Evolutionary conservation across 768 basidiomycete genomes (phyloP), one percentile per base, ranked within the genome.

Genomic region (Glaciozyma antarctica): DNA sequence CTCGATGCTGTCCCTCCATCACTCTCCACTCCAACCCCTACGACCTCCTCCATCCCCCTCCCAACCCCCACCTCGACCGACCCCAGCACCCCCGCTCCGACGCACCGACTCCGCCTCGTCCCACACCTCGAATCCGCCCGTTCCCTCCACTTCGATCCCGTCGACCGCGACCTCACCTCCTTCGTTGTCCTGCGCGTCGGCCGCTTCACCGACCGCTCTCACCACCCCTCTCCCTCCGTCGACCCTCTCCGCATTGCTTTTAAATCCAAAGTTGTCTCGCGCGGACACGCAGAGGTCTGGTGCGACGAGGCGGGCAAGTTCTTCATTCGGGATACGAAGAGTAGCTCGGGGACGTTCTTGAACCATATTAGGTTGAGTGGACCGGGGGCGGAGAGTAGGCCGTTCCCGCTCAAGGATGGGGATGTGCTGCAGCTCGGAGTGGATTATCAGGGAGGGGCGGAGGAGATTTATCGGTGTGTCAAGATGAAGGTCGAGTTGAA

Each of bases 231-330:
- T 67, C 85, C 86, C 72, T 82, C 87, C 28, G 78, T 84, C 43
- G 84, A 83, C 55, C 83, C 86, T 44, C 86, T 85, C 77, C 91
- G 92, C 75, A 85, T 97, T 56, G 92, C 91, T 0, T 98, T 98
- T 82, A 88, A 88, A 78, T 85, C 83, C 76, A 97, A 97, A 77
- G 94, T 97, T 76, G 93, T 98, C 73, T 89, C 87, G 48, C 82
- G 94, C 47, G 85, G 87, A 0, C 94, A 97, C 75, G 94, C 94
- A 0, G 94, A 98, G 81, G 85, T 97, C 43, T 95, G 91, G 90
- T 81, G 84, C 57, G 78, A 79, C 68, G 69, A 73, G 12, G 22
- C 34, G 2, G 69, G 48, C 19, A 82, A 84, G 75, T 95, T 97
- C 76, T 90, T 81, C 75, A 87, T 99, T 73, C 83, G 83, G 60